phyloP scores from a whole-genome alignment of 2,329 filamentous ascomycete species.

The Ophiostoma novo-ulmi region DNA sequence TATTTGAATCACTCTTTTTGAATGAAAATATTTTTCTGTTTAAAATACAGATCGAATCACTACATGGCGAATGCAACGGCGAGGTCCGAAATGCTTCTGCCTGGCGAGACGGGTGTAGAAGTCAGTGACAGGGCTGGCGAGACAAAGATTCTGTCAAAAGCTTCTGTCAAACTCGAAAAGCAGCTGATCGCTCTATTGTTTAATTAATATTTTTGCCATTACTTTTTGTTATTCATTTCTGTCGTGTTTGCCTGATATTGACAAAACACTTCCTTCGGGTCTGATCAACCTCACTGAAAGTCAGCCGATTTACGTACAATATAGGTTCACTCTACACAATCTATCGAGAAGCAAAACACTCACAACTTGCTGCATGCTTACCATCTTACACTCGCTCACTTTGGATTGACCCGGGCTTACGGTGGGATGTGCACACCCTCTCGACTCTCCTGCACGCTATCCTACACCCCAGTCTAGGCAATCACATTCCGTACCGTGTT shows the following conservation, averaged over 20 bases:
- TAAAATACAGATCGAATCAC: too few species aligned
- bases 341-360: too few species aligned
- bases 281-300: too few species aligned
- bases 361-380: too few species aligned
- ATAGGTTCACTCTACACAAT: background rate
- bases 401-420: background rate
- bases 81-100: constrained; percentile 22
- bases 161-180: background rate
- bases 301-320: background rate
- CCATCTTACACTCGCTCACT: too few species aligned
- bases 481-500: background rate
- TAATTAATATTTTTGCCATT: background rate
- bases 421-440: background rate
- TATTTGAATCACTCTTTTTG: background rate
- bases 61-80: background rate
- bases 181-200: background rate
- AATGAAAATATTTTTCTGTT: too few species aligned
- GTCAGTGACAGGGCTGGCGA: background rate
- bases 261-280: background rate
- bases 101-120: constrained; percentile 11
- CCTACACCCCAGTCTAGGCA: background rate
- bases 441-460: background rate
- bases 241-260: background rate
- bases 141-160: background rate
- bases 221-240: background rate